Conservation (phyloP, 495 filamentous ascomycete species). For the Niebla homalea region DNA sequence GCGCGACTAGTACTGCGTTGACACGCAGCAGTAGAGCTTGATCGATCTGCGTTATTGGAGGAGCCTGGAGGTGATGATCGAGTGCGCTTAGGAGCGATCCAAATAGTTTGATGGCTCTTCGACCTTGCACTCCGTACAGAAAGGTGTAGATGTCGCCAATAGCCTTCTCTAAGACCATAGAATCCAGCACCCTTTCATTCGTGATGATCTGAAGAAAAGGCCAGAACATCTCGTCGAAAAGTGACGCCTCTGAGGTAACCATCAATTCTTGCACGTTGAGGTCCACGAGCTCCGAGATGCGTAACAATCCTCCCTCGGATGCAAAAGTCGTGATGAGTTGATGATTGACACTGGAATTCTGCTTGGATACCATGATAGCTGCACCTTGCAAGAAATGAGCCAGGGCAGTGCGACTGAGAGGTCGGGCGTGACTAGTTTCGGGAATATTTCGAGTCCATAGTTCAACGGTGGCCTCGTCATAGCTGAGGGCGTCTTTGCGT, state of each 20-base stretch:
- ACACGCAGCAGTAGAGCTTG: conserved; percentile 1
- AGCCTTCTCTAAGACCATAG: conserved; percentile 37
- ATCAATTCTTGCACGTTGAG: background rate
- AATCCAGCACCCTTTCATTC: conserved; percentile 34
- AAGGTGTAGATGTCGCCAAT: conserved; percentile 45
- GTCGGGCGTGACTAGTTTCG: background rate
- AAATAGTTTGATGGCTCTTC: conserved; percentile 32
- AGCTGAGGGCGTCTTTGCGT: background rate
- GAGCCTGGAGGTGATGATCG: background rate
- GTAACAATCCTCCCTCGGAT: conserved; percentile 2
- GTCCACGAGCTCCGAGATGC: conserved; percentile 1
- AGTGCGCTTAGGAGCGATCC: conserved; percentile 10
- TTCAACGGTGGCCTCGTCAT: background rate
- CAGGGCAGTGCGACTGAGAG: background rate
- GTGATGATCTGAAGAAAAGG: conserved; percentile 41
- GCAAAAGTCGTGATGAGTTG: conserved; percentile 3
- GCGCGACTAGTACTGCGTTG: background rate
- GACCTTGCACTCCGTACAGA: conserved; percentile 37
- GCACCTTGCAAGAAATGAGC: background rate
- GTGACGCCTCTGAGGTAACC: no score
- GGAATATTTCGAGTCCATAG: background rate
- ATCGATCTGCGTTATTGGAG: background rate
- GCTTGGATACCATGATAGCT: background rate
- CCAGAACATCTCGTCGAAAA: background rate
- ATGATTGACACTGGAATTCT: background rate